Evolutionary conservation across 805 yeast species (phyloP).

Genomic region (Yamadazyma sp.): DNA sequence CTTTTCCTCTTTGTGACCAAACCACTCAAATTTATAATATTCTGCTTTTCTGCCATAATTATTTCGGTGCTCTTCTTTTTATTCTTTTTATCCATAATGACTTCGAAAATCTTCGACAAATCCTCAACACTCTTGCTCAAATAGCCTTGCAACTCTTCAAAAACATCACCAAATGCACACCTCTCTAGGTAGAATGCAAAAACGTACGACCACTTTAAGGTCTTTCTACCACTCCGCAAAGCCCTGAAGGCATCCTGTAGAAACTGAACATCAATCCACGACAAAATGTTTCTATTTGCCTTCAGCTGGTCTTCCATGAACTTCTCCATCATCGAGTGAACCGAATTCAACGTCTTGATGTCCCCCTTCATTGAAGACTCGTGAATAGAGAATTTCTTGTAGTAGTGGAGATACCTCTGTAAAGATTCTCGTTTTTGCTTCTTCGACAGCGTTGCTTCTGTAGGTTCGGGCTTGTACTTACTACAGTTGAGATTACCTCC

Average conservation of each 20-base stretch:
- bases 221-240: conserved; percentile 66
- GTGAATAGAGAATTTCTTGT: conserved; percentile 71
- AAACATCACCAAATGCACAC: conserved; percentile 55
- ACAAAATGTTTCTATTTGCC: conserved; percentile 30
- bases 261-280: conserved; percentile 89
- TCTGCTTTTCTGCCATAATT: conserved; percentile 37
- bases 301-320: conserved; percentile 51
- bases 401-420: conserved; percentile 71
- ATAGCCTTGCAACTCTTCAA: conserved; percentile 70
- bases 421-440: conserved; percentile 49
- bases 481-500: conserved; percentile 67
- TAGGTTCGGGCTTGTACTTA: conserved; percentile 47
- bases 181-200: conserved; percentile 65
- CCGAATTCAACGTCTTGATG: conserved; percentile 55
- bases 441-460: conserved; percentile 31
- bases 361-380: conserved; percentile 76
- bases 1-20: conserved; percentile 42
- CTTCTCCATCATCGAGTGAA: conserved; percentile 60
- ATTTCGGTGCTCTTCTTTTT: conserved; percentile 24
- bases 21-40: conserved; percentile 43
- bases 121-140: conserved; percentile 68
- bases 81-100: conserved; percentile 30
- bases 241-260: conserved; percentile 69
- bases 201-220: conserved; percentile 89
- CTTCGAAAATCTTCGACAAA: conserved; percentile 59